Evolutionary conservation across 352 stramenopile genomes (phyloP).

Genomic region (Phytophthora lateralis): DNA sequence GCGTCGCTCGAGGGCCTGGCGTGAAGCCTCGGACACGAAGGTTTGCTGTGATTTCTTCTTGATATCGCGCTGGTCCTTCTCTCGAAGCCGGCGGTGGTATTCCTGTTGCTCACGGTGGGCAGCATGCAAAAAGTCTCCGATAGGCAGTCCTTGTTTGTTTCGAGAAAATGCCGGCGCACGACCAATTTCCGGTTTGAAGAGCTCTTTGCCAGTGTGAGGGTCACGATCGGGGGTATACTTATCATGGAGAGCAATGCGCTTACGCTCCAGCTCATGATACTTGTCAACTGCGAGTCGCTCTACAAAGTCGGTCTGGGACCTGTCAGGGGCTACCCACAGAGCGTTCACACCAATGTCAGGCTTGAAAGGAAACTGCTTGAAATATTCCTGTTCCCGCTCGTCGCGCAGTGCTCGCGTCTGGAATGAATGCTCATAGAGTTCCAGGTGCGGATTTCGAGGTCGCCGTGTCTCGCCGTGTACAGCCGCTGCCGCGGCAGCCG

Average conservation of each 20-base stretch:
- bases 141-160: slow-evolving; percentile 72
- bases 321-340: slow-evolving; percentile 51
- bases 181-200: slow-evolving; percentile 74
- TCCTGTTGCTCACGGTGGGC: slow-evolving; percentile 67
- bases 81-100: slow-evolving; percentile 53
- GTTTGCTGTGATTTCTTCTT: slow-evolving; percentile 50
- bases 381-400: slow-evolving; percentile 56
- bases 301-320: slow-evolving; percentile 58
- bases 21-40: slow-evolving; percentile 67
- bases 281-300: slow-evolving; percentile 72
- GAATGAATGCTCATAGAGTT: slow-evolving; percentile 80
- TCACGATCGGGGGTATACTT: slow-evolving; percentile 75
- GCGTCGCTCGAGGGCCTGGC: slow-evolving; percentile 52
- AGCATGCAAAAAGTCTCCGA: slow-evolving; percentile 78
- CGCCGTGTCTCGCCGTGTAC: slow-evolving; percentile 26
- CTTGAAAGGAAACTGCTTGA: slow-evolving; percentile 77
- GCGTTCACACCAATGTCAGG: slow-evolving; percentile 80
- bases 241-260: slow-evolving; percentile 54
- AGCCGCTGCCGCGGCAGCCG: slow-evolving; percentile 33
- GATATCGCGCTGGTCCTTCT: slow-evolving; percentile 51
- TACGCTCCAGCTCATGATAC: slow-evolving; percentile 67
- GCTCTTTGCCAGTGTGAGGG: slow-evolving; percentile 58
- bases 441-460: slow-evolving; percentile 55
- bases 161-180: slow-evolving; percentile 67
- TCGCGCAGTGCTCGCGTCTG: slow-evolving; percentile 46